Evolutionary conservation across 768 basidiomycete genomes (phyloP), one percentile per base, ranked within the genome.

Genomic region (Termitomyces bulborhizus): DNA sequence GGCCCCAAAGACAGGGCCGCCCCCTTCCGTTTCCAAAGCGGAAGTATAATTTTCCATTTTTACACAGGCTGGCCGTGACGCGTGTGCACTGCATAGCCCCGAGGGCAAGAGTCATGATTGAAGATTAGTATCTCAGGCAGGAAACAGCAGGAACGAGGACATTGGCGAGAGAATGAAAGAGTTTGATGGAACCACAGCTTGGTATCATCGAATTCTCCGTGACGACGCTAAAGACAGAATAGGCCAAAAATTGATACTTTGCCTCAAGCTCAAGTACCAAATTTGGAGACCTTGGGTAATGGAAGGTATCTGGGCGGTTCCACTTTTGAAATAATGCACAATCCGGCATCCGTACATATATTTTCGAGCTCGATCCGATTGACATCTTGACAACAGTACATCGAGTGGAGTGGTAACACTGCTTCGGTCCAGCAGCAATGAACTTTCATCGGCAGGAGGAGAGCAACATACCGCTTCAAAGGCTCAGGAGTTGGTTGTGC

Each of bases 41-140:
- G 50, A 41, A 39, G 55, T 52, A 9, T 18, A 15, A 32, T 6
- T 46, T 34, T 41, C 45, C 55, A 21, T 32, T 46, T 39, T 26
- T 41, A 31, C 37, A 34, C n/a, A 24, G 39, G 2, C 21, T 24
- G 18, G 27, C 12, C 42, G 29, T 46, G 31, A 21, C 36, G 18
- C 34, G 15, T 51, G 43, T 51, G 43, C 55, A 46, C 37, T 24
- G 43, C 55, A 56, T 36, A 42, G 55, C 45, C 49, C 24, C 29
- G 36, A 37, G 9, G 24, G 16, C n/a, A 18, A 39, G 48, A 18
- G 39, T 12, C 29, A 40, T 15, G n/a, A 50, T 15, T 29, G 39
- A 50, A 36, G 36, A n/a, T 16, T 34, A 13, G 34, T 34, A 12
- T n/a, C 36, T n/a, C 13, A 49, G 5, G 6, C 16, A 50, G 37